Percentiles rank a stretch among this genome's conserved stretches.
Conservation (phyloP, 2,329 filamentous ascomycete genomes). For the Lasiodiplodia hormozganensis region DNA sequence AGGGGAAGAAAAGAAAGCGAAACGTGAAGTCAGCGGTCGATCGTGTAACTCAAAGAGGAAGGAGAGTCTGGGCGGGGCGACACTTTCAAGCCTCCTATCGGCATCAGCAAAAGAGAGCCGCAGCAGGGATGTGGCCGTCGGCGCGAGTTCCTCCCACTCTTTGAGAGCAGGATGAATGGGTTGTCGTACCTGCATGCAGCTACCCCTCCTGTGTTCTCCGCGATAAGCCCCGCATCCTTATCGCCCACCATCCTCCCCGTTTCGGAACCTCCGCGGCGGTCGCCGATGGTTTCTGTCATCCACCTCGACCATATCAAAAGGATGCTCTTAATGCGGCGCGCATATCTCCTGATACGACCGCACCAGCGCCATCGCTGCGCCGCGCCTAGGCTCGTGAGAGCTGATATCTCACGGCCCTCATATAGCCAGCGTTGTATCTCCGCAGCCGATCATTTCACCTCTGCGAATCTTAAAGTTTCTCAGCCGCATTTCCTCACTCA, state of each 20-base stretch:
- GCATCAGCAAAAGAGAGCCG: neutral
- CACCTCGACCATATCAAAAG: neutral
- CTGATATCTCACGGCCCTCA: neutral
- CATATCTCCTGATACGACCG: neutral
- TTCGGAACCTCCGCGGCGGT: constrained; percentile 17
- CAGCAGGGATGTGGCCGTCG: constrained; percentile 1
- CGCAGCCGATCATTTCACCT: neutral
- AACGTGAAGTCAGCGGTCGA: neutral
- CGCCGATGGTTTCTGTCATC: neutral
- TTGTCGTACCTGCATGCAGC: constrained; percentile 13
- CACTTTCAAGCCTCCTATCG: neutral
- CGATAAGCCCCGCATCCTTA: constrained; percentile 29
- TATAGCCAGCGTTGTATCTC: neutral
- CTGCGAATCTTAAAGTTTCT: neutral
- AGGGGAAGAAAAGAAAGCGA: neutral
- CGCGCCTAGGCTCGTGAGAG: neutral
- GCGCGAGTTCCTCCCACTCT: neutral
- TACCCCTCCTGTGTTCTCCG: neutral
- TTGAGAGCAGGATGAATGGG: neutral
- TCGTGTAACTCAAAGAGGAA: constrained; percentile 12
- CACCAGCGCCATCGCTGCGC: neutral
- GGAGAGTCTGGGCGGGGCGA: constrained; percentile 2
- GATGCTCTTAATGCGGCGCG: neutral
- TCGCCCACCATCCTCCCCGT: constrained; percentile 17
- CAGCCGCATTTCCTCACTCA: too few species aligned